Base-by-base conservation (phyloP, 1,284 basidiomycete genomes). In the Sporisorium sorghi region DNA sequence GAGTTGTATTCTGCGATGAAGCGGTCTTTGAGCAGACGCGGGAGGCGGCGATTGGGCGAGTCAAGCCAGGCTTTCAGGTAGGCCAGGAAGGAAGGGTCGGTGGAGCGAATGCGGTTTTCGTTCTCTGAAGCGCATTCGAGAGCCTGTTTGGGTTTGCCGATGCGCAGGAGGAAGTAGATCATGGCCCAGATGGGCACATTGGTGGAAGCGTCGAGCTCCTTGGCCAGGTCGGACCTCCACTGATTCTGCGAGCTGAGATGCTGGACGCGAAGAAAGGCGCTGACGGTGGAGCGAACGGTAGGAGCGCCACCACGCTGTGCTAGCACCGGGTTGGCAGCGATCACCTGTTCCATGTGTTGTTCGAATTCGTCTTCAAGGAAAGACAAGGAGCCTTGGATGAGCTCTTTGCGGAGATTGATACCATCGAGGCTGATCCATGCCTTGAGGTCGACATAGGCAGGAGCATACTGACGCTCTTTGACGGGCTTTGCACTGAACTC, bases 241-340 rank as follows among this genome's bases (percentile, higher is more conserved):
- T 71, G 57, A 14, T 76, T 73, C 30, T 82, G 76, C n/a, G 70
- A 72, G 48, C 65, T 78, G 48, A 76, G 74, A 47, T 79, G 76
- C 24, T 76, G 70, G 8, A 80, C 80, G 12, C 82, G 78, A 23
- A 83, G 59, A 55, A 82, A 84, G 5, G 81, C 82, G 11, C 69
- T 63, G 35, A 97, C 90, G 84, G 92, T 94, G 87, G 97, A 97
- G 21, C 90, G 88, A 14, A 94, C 88, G 58, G 92, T 93, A 0
- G 96, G 97, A 60, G 94, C 91, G 32, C 96, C 96, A 28, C 97
- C 97, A 4, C 98, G 88, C 49, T 90, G 88, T 1, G 96, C 96
- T 78, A 97, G 92, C 60, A 90, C 88, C 0, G 94, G 93, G 24
- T 92, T 87, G 10, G 91, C 88, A 59, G 92, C 91, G n/a, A 98